Evolutionary conservation across 2,329 filamentous ascomycete species (phyloP), one percentile per base, ranked within the genome.

Genomic region (Trichoderma sp.): DNA sequence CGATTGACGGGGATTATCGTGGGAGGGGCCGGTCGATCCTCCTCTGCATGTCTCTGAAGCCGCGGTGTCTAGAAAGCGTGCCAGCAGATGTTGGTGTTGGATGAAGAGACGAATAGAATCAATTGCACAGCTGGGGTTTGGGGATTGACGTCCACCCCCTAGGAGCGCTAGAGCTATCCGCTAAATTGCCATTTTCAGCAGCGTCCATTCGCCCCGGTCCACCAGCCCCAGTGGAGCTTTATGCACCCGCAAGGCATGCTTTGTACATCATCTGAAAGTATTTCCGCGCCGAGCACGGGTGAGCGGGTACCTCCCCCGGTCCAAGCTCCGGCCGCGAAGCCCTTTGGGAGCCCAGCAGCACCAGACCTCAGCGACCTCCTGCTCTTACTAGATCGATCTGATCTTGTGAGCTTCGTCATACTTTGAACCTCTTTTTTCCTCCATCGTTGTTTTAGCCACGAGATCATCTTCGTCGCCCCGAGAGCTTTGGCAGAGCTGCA

Each of bases 341-440:
- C 63, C 37, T 52, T 55, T 52, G 39, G 56, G 64, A 52, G 64
- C 60, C 64, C 59, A 67, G 21, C 16, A 16, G 18, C 39, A 51
- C 37, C 34, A 51, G n/a, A 18, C 26, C 16, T 30, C 52, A 43
- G 39, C 39, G 3, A 43, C 39, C 39, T 43, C 39, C 39, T 43
- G 14, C 56, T n/a, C n/a, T n/a, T 67, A 30, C 30, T 58, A 51
- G 51, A 61, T 58, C 39, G 52, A 69, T 46, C 32, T 63, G 34
- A 49, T 60, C 68, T 55, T 61, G 37, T 61, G 56, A 68, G 66
- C 58, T 61, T 68, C 68, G 68, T 68, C 68, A 64, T 54, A 21
- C 18, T 49, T 49, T 49, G 13, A 64, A 52, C 5, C 54, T 30
- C 32, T 64, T 32, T 30, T 32, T 30, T 24, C 7, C 54, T 30